A percentile compares a stretch with the other conserved stretches of the same genome.
phyloP scores from a whole-genome alignment of 176 grass and related monocot genomes.

The Triticum urartu region DNA sequence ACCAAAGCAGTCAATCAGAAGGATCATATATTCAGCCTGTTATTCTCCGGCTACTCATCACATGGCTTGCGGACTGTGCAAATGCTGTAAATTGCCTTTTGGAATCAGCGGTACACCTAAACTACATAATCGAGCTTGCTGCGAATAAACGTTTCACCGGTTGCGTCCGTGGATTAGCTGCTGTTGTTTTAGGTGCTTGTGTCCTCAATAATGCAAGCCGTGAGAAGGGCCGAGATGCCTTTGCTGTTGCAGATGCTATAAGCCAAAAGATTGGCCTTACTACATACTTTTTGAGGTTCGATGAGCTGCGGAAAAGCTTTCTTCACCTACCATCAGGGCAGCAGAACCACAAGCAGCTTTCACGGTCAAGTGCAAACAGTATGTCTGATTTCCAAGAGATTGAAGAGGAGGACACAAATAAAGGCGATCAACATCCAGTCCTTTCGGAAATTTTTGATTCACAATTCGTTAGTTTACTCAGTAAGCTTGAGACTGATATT shows the following conservation, averaged over 20 bases:
- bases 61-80: constrained; percentile 83
- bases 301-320: constrained; percentile 75
- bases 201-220: constrained; percentile 73
- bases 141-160: constrained; percentile 62
- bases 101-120: constrained; percentile 70
- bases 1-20: constrained; percentile 46
- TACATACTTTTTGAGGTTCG: constrained; percentile 78
- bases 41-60: constrained; percentile 76
- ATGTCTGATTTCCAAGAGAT: constrained; percentile 73
- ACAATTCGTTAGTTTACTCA: constrained; percentile 60
- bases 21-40: constrained; percentile 65
- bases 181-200: constrained; percentile 82
- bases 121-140: constrained; percentile 78
- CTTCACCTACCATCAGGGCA: constrained; percentile 34
- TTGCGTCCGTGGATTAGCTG: constrained; percentile 81
- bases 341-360: constrained; percentile 61
- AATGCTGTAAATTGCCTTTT: constrained; percentile 84
- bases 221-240: constrained; percentile 74
- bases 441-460: constrained; percentile 80
- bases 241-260: constrained; percentile 83
- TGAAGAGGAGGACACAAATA: constrained; percentile 65
- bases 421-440: constrained; percentile 66
- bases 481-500: constrained; percentile 79
- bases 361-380: constrained; percentile 78
- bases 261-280: constrained; percentile 86